Evolutionary conservation across 768 basidiomycete species (phyloP).

Genomic region (Lepiota subincarnata): DNA sequence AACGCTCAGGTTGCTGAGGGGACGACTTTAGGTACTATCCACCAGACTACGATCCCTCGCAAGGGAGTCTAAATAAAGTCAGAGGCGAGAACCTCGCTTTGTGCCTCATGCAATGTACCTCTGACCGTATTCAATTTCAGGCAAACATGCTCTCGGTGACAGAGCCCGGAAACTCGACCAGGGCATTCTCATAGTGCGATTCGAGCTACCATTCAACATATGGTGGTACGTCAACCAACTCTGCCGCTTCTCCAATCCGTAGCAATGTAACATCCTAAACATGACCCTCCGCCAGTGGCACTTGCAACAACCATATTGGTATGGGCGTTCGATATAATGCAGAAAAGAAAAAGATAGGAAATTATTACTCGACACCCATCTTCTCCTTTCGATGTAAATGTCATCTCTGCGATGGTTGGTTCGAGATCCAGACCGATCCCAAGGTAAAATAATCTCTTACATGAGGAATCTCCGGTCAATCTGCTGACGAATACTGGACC

Average conservation of each 20-base stretch:
- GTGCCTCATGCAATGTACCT: background rate
- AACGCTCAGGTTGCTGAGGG: slow-evolving; percentile 7
- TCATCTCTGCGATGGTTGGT: slow-evolving; percentile 94
- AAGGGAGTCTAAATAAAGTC: slow-evolving; percentile 68
- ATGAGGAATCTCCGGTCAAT: background rate
- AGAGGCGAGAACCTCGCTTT: slow-evolving; percentile 41
- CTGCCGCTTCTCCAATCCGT: background rate
- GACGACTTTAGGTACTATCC: slow-evolving; percentile 38
- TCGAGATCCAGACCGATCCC: slow-evolving; percentile 96
- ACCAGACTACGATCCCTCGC: slow-evolving; percentile 49
- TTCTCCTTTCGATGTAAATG: slow-evolving; percentile 97
- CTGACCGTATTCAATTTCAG: slow-evolving; percentile 30
- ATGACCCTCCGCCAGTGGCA: slow-evolving; percentile 51
- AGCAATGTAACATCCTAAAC: no score
- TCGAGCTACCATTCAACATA: slow-evolving; percentile 94
- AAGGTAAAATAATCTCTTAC: slow-evolving; percentile 48
- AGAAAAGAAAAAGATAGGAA: slow-evolving; percentile 95
- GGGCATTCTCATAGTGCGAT: slow-evolving; percentile 92
- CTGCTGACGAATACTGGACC: background rate
- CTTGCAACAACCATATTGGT: slow-evolving; percentile 95
- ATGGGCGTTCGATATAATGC: slow-evolving; percentile 99
- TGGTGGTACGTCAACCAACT: slow-evolving; percentile 67
- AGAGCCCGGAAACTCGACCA: slow-evolving; percentile 94
- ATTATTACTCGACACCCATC: slow-evolving; percentile 93
- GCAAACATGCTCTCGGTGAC: slow-evolving; percentile 92